Evolutionary conservation across 148 eudicot species (phyloP), one percentile per base, ranked within the genome.

Genomic region (Euryodendron excelsum): DNA sequence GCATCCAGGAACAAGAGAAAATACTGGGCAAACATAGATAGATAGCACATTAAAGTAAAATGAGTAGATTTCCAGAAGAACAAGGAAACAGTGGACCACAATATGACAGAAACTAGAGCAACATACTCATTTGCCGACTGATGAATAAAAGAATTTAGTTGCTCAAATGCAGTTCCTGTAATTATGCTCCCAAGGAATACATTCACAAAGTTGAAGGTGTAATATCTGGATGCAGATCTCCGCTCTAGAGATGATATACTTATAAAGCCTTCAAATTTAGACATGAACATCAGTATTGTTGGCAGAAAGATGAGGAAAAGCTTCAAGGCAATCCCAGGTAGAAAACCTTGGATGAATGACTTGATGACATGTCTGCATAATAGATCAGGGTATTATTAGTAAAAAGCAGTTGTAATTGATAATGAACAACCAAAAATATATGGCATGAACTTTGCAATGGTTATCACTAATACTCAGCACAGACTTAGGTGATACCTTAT

Each of bases 261-360:
- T 76, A 86, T 80, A 73, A 88, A 89, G 61, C 99, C 99, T 84
- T 96, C 99, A 79, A 96, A 84, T 80, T 93, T 96, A 34, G 99
- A 87, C 98, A 96, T 93, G 73, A 93, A 74, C 95, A 93, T 96
- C 83, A 96, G 73, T 85, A 96, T 93, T n/a, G 88, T 33, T 21
- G 99, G 99, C 75, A 96, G 90, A 83, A 93, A 82, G 30, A 92
- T 87, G 80, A 96, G 97, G 84, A 96, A 96, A 78, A 96, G 90
- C 89, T 96, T 96, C 87, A 96, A 84, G 72, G 88, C 95, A 72
- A 96, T 88, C 75, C 99, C 98, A 69, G 99, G 98, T 23, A 96
- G 84, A 81, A 93, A 86, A 55, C 98, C 99, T 86, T 83, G 86
- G 68, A 96, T 91, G 56, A 96, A 82, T 21, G 91, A 72, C 84